A percentile compares a stretch with the other conserved stretches of the same genome.
phyloP scores from a whole-genome alignment of 1,284 basidiomycete genomes.

The Takashimella tepidaria region DNA sequence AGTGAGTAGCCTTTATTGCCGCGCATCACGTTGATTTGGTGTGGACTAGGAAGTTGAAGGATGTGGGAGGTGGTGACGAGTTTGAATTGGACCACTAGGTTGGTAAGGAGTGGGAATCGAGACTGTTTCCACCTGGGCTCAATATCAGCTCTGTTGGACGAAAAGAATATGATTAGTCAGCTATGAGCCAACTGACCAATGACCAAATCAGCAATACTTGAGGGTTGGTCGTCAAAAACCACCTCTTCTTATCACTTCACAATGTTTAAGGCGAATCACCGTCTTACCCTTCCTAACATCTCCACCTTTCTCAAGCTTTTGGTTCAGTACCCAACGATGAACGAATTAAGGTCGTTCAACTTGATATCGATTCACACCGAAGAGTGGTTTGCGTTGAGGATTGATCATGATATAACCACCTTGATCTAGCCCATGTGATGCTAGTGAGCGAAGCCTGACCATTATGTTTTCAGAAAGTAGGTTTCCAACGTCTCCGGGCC shows the following conservation, averaged over 20 bases:
- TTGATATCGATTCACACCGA: slow-evolving; percentile 6
- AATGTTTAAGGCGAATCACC: slow-evolving; percentile 4
- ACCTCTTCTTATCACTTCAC: slow-evolving; percentile 6
- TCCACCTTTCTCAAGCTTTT: slow-evolving; percentile 4
- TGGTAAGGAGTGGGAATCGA: slow-evolving; percentile 10
- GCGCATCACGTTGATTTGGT: slow-evolving; percentile 6
- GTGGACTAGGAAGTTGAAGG: slow-evolving; percentile 6
- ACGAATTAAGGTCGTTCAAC: slow-evolving; percentile 13
- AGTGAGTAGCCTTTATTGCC: slow-evolving; percentile 10
- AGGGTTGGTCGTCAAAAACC: slow-evolving; percentile 8
- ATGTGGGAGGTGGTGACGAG: slow-evolving; percentile 6
- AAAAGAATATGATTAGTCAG: background rate
- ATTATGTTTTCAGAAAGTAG: slow-evolving; percentile 59
- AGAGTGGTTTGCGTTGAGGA: slow-evolving; percentile 2
- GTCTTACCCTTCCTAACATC: slow-evolving; percentile 5
- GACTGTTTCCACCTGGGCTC: slow-evolving; percentile 7
- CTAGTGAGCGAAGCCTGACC: slow-evolving; percentile 50
- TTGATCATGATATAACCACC: slow-evolving; percentile 12
- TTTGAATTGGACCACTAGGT: slow-evolving; percentile 14
- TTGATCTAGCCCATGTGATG: slow-evolving; percentile 18
- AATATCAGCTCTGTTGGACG: too few relatives aligned
- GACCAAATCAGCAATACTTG: slow-evolving; percentile 12
- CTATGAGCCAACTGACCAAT: slow-evolving; percentile 8
- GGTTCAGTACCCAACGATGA: slow-evolving; percentile 5
- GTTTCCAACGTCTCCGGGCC: slow-evolving; percentile 8